Evolutionary conservation across 805 yeast species (phyloP).

Genomic region (Sugiyamaella floridensis): DNA sequence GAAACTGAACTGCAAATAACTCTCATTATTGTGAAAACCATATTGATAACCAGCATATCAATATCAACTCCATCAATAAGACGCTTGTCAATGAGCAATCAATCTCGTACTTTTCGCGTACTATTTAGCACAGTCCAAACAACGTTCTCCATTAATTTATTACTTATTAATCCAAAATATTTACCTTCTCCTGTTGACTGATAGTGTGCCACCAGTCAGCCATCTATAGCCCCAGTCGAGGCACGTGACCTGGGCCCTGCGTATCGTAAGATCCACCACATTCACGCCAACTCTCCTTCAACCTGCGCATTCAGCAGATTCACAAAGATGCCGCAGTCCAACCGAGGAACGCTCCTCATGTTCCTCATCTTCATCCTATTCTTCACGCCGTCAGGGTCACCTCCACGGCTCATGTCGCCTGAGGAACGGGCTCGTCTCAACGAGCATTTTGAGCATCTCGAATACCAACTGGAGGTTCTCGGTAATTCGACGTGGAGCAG

Average conservation of each 20-base stretch:
- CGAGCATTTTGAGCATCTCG: constrained; percentile 30
- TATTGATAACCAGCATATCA: too few species aligned
- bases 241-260: not conserved
- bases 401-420: constrained; percentile 23
- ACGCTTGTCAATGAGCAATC: too few species aligned
- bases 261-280: not conserved
- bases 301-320: not conserved
- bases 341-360: constrained; percentile 26
- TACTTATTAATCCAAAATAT: too few species aligned
- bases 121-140: too few species aligned
- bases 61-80: too few species aligned
- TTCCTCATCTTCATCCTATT: constrained; percentile 36
- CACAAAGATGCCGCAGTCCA: constrained; percentile 18
- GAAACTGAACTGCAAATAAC: too few species aligned
- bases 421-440: constrained; percentile 36
- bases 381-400: constrained; percentile 38
- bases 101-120: too few species aligned
- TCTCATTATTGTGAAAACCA: too few species aligned
- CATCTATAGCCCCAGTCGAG: too few species aligned
- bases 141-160: too few species aligned
- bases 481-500: constrained; percentile 37
- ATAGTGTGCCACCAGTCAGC: too few species aligned
- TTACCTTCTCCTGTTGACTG: too few species aligned
- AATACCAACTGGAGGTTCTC: constrained; percentile 33
- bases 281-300: not conserved